phyloP scores from a whole-genome alignment of 306 rosid species.

The Prunus padus region DNA sequence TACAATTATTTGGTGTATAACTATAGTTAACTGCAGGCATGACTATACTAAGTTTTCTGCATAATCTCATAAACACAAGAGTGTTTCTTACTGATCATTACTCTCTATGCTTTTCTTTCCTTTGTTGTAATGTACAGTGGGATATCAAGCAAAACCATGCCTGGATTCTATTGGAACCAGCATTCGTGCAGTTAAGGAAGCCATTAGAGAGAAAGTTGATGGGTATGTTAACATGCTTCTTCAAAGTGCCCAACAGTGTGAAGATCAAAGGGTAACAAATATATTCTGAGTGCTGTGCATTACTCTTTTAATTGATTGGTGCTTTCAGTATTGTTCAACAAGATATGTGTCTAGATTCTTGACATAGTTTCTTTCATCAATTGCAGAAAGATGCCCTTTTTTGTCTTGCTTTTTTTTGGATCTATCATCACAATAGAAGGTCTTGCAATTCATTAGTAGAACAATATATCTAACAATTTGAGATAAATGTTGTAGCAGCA shows the following conservation, averaged over 20 bases:
- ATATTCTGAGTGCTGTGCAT: background rate
- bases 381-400: background rate
- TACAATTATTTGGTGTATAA: too few relatives aligned
- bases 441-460: background rate
- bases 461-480: background rate
- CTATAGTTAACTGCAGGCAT: too few relatives aligned
- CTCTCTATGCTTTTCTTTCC: background rate
- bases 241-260: conserved; percentile 45
- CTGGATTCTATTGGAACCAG: conserved; percentile 56
- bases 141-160: conserved; percentile 55
- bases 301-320: background rate
- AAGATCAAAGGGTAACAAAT: conserved; percentile 51
- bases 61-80: too few relatives aligned
- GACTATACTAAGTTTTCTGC: too few relatives aligned
- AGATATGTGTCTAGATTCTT: background rate
- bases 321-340: background rate
- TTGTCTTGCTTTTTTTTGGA: background rate
- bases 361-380: background rate
- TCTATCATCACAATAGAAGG: background rate
- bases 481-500: background rate
- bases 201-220: conserved; percentile 64
- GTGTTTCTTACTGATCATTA: background rate
- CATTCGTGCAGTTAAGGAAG: conserved; percentile 63
- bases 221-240: conserved; percentile 55
- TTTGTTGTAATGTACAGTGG: conserved; percentile 50